Percentiles rank a stretch among this genome's conserved stretches.
Conservation (phyloP, 352 stramenopile genomes). For the Phytopythium litorale region DNA sequence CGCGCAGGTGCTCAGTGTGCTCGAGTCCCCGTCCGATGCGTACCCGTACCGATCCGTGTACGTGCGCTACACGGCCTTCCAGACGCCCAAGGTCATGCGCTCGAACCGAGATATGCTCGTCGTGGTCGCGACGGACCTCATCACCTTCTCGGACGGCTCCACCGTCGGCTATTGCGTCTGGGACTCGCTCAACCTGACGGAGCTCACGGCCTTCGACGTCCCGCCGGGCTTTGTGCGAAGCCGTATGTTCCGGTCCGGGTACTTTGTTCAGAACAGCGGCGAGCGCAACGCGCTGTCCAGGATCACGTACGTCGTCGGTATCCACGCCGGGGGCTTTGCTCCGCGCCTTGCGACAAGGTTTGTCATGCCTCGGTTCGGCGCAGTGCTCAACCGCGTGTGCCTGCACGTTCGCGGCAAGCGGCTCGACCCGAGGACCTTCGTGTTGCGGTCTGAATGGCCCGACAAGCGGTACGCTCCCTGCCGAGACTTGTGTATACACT, state of each 20-base stretch:
- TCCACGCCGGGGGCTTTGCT: conserved; percentile 31
- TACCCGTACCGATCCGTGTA: conserved; percentile 32
- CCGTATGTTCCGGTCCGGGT: conserved; percentile 39
- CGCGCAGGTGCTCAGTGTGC: conserved; percentile 26
- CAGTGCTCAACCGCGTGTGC: conserved; percentile 33
- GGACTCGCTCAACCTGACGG: conserved; percentile 35
- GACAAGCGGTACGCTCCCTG: conserved; percentile 16
- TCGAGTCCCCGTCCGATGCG: conserved; percentile 25
- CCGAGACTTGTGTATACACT: no score
- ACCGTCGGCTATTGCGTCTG: conserved; percentile 42
- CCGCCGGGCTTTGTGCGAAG: conserved; percentile 28
- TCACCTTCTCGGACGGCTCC: conserved; percentile 26
- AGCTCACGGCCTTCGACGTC: conserved; percentile 28
- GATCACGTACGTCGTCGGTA: conserved; percentile 35
- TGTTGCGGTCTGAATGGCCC: conserved; percentile 24
- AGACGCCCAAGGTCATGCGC: conserved; percentile 25
- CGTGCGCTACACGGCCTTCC: conserved; percentile 36
- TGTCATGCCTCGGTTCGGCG: conserved; percentile 32
- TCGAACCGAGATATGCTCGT: conserved; percentile 40
- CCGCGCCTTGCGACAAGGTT: conserved; percentile 30
- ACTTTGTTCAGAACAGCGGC: conserved; percentile 35
- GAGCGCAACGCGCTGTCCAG: conserved; percentile 21
- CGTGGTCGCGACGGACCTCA: conserved; percentile 33
- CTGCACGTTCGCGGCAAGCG: conserved; percentile 20
- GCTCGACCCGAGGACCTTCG: conserved; percentile 29